phyloP scores from a whole-genome alignment of 177 flowering plant species.

The Vitis hybrid region DNA sequence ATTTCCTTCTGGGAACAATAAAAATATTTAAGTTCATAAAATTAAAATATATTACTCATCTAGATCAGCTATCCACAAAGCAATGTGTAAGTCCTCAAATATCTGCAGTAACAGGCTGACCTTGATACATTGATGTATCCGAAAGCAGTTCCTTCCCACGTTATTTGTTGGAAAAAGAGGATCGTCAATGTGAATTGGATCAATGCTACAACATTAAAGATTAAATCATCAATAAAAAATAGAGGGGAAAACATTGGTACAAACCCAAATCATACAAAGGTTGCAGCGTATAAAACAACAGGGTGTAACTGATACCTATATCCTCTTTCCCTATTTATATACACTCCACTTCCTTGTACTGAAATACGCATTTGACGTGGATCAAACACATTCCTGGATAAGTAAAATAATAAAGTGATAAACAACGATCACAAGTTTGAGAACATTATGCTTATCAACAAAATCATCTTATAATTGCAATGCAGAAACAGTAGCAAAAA shows the following conservation, averaged over 20 bases:
- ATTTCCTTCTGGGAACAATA: no score
- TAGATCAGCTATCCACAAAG: neutral
- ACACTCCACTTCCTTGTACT: slow-evolving; percentile 87
- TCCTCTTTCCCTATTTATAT: slow-evolving; percentile 85
- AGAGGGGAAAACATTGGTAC: neutral
- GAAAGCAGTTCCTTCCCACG: slow-evolving; percentile 92
- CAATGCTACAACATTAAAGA: slow-evolving; percentile 60
- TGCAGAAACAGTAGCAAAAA: neutral
- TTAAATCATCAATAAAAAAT: slow-evolving; percentile 4
- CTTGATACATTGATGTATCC: slow-evolving; percentile 98
- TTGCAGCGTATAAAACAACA: slow-evolving; percentile 6
- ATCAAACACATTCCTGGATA: slow-evolving; percentile 88
- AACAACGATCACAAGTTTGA: neutral
- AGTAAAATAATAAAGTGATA: neutral
- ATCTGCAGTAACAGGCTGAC: slow-evolving; percentile 27
- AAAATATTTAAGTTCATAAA: neutral
- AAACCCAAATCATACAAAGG: neutral
- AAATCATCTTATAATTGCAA: neutral
- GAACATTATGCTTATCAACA: neutral
- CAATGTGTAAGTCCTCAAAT: neutral
- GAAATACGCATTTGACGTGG: slow-evolving; percentile 97
- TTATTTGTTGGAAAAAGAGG: slow-evolving; percentile 92
- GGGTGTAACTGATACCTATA: slow-evolving; percentile 49
- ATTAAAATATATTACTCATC: neutral
- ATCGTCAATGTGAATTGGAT: slow-evolving; percentile 93